Evolutionary conservation across 306 rosid genomes (phyloP), one percentile per base, ranked within the genome.

Genomic region (Sicyos baderoa): DNA sequence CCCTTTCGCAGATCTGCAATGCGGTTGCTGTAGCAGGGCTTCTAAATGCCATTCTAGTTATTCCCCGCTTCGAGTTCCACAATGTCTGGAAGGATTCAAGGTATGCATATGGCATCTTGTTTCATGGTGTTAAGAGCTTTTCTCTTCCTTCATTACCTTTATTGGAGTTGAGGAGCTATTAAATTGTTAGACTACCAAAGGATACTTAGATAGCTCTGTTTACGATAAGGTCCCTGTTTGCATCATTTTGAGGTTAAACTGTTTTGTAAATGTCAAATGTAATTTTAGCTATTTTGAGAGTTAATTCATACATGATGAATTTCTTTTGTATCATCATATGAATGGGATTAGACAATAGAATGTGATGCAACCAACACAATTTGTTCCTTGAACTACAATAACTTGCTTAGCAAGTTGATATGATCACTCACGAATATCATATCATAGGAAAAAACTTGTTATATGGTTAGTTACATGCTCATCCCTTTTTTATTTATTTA

Each of bases 1-100:
- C 40, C 48, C 55, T 32, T 65, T 50, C 0, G 61, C 82, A 93
- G 99, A 93, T 93, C 73, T 90, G 97, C 80, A 93, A 93, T 76
- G 99, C 99, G 7, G 97, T 90, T 68, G 99, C 99, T 48, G 94
- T 89, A 48, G 99, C 99, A 76, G 99, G 97, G 73, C 85, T 93
- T 59, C 72, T 93, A 76, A 93, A 93, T 72, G 97, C 99, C 37
- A 80, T 88, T 53, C 75, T 93, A 44, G 94, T 93, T 68, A 81
- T 93, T 73, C 99, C 99, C 72, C 88, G 69, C 47, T 90, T 93
- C 71, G 96, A 90, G 73, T 90, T 90, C 82, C 91, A 93, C 78
- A 93, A 73, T 52, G 91, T 93, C 66, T 93, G 99, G 99, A 88
- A 83, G 79, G 99, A 93, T 84, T 79, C 85, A 44, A 93, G 99